Conservation (phyloP, 2,329 filamentous ascomycete species). For the Clonostachys byssicola region DNA sequence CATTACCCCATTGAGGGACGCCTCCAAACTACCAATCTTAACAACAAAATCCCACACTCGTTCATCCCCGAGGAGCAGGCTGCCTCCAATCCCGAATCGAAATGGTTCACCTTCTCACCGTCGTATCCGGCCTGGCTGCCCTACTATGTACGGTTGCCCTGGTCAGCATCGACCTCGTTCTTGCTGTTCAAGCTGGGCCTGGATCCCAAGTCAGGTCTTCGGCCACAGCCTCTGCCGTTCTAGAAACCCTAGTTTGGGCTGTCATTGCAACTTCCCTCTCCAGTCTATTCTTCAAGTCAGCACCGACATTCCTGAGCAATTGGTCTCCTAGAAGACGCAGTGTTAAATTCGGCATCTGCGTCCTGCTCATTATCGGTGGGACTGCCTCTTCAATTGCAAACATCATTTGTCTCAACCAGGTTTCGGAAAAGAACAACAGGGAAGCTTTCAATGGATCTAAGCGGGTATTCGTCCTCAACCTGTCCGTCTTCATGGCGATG, state of each 20-base stretch:
- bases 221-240: slow-evolving; percentile 16
- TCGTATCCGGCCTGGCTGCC: slow-evolving; percentile 1
- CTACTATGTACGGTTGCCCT: slow-evolving; percentile 1
- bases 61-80: too few species aligned
- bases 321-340: neutral
- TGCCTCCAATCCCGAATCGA: too few species aligned
- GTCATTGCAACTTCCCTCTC: neutral
- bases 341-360: neutral
- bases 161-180: slow-evolving; percentile 1
- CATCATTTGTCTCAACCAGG: neutral
- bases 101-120: neutral
- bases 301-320: neutral
- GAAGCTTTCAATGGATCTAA: neutral
- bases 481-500: slow-evolving; percentile 37
- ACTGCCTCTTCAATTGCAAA: neutral
- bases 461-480: slow-evolving; percentile 31
- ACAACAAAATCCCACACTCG: too few species aligned
- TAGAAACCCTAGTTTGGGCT: slow-evolving; percentile 13
- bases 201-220: slow-evolving; percentile 4
- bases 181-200: neutral
- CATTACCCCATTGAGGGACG: too few species aligned
- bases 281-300: neutral
- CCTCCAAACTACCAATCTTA: too few species aligned
- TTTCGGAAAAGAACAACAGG: too few species aligned
- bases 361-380: neutral